Conservation (phyloP, 2,329 filamentous ascomycete species). For the Trematosphaeria pertusa region DNA sequence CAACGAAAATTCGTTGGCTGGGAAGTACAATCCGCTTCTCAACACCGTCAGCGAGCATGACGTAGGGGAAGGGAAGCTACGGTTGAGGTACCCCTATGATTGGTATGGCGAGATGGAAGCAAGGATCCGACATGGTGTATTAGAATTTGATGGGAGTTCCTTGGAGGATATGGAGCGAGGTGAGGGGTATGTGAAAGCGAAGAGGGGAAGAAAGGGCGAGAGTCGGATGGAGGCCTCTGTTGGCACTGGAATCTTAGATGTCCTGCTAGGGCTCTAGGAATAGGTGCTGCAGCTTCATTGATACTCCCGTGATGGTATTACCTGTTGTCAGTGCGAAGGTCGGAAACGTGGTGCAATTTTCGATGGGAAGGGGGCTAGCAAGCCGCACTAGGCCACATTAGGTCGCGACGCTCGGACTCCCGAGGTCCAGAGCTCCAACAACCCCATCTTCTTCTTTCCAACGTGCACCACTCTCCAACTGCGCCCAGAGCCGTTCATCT, state of each 20-base stretch:
- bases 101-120: slow-evolving; percentile 24
- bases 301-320: too few species aligned
- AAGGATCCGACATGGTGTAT: slow-evolving; percentile 10
- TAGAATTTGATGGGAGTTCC: slow-evolving; percentile 16
- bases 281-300: too few species aligned
- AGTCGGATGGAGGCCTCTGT: slow-evolving; percentile 13
- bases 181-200: slow-evolving; percentile 18
- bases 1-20: slow-evolving; percentile 2
- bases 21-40: slow-evolving; percentile 16
- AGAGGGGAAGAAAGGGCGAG: slow-evolving; percentile 17
- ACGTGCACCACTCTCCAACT: too few species aligned
- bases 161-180: slow-evolving; percentile 15
- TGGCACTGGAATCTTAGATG: slow-evolving; percentile 11
- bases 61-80: slow-evolving; percentile 11
- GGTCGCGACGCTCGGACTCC: too few species aligned
- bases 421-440: too few species aligned
- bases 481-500: too few species aligned
- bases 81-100: slow-evolving; percentile 13
- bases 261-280: slow-evolving; percentile 23
- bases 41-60: slow-evolving; percentile 19
- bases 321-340: too few species aligned
- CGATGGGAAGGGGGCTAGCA: too few species aligned
- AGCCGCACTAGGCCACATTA: too few species aligned
- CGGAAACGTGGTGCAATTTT: too few species aligned
- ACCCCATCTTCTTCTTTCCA: too few species aligned